Percentiles rank a stretch among this genome's conserved stretches.
These are phyloP conservation scores for Alloascoidea hylecoeti DNA, from an alignment of 805 yeast species.

Conservation along the genomic window DNA sequence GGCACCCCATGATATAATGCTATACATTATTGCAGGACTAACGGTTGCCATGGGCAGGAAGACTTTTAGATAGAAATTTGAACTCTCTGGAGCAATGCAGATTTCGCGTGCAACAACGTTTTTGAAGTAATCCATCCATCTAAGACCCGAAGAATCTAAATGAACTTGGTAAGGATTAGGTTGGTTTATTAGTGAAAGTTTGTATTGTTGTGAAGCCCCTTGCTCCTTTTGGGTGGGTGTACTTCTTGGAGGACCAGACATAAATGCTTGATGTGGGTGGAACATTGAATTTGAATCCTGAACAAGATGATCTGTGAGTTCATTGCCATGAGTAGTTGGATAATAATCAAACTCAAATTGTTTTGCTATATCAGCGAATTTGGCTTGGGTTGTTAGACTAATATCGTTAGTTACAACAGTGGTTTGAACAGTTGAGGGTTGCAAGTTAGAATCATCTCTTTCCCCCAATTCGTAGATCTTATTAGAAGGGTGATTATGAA, in stretches of 20 bases:
- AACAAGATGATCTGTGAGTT: not conserved
- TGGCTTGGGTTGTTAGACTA: no score
- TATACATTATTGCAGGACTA: conserved; percentile 33
- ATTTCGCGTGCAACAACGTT: conserved; percentile 31
- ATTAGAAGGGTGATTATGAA: not conserved
- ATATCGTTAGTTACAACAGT: no score
- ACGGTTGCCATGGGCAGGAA: conserved; percentile 37
- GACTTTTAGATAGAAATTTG: conserved; percentile 36
- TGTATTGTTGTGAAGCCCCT: conserved; percentile 1
- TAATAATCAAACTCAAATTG: conserved; percentile 1
- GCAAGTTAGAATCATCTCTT: no score
- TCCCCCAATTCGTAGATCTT: no score
- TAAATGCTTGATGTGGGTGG: not conserved
- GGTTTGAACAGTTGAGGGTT: no score
- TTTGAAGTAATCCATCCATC: conserved; percentile 35
- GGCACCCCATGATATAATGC: conserved; percentile 44
- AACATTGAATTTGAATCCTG: no score
- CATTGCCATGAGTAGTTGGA: not conserved
- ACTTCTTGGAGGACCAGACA: conserved; percentile 1
- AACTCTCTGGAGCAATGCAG: conserved; percentile 30
- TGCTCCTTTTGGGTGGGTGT: not conserved
- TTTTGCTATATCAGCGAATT: no score
- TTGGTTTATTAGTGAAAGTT: not conserved
- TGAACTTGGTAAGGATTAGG: conserved; percentile 7
- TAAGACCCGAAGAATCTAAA: conserved; percentile 27